phyloP scores from a whole-genome alignment of 495 filamentous ascomycete genomes.

The Cetradonia linearis region DNA sequence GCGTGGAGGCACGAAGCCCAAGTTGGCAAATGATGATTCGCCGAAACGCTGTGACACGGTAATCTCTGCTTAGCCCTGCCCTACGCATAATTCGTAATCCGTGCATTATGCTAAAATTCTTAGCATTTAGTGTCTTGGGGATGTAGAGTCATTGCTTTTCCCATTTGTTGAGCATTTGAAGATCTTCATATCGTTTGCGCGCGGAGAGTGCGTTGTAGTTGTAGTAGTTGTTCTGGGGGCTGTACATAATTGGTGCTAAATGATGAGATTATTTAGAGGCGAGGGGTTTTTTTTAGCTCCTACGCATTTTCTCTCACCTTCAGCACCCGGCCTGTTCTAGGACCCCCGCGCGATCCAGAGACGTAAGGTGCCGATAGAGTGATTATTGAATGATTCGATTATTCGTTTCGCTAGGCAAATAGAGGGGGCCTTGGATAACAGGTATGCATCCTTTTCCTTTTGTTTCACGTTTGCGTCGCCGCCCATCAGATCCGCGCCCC shows the following conservation, averaged over 20 bases:
- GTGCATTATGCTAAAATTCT: conserved; percentile 6
- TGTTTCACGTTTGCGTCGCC: conserved; percentile 15
- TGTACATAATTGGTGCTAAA: background rate
- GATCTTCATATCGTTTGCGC: background rate
- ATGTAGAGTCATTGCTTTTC: background rate
- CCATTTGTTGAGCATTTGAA: background rate
- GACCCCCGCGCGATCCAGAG: conserved; percentile 10
- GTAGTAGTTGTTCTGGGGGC: background rate
- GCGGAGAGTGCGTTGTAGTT: background rate
- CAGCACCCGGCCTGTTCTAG: conserved; percentile 5
- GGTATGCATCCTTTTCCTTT: conserved; percentile 16
- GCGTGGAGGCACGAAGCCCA: conserved; percentile 5
- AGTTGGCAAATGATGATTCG: conserved; percentile 1
- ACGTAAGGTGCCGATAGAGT: conserved; percentile 11
- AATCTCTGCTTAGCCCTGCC: background rate
- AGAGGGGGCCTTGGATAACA: conserved; percentile 6
- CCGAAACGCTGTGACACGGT: conserved; percentile 3
- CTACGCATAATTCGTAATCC: conserved; percentile 11
- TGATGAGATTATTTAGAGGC: conserved; percentile 9
- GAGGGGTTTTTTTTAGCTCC: conserved; percentile 5
- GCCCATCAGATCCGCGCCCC: conserved; percentile 14
- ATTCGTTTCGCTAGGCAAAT: conserved; percentile 6
- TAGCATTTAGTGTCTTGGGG: background rate
- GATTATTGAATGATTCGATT: conserved; percentile 5
- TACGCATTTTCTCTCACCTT: conserved; percentile 9